These are phyloP conservation scores for Neurospora sp. DNA, from an alignment of 495 filamentous ascomycete species.

Conservation along the genomic window DNA sequence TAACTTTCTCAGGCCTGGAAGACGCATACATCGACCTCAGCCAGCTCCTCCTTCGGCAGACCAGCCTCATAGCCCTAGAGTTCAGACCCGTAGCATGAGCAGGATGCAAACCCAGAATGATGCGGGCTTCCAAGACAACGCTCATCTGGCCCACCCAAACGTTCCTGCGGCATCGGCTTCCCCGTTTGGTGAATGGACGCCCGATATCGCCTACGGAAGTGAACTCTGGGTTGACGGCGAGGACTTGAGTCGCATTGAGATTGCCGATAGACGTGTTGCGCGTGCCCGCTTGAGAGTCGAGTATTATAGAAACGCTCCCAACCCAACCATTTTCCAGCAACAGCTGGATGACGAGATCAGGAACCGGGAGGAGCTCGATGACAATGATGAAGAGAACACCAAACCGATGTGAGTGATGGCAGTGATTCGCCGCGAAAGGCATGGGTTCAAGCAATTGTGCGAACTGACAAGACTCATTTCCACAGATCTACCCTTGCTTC, in stretches of 20 bases:
- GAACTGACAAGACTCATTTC: neutral
- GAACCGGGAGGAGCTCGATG: constrained; percentile 26
- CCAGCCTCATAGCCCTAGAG: neutral
- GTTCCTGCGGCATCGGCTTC: neutral
- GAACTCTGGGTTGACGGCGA: constrained; percentile 22
- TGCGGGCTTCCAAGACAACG: neutral
- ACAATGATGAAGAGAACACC: constrained; percentile 29
- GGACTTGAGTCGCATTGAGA: constrained; percentile 29
- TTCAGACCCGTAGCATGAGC: neutral
- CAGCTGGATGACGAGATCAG: constrained; percentile 22
- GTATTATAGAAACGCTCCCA: constrained; percentile 12
- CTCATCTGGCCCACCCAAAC: neutral
- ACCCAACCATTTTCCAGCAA: constrained; percentile 15
- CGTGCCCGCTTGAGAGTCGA: constrained; percentile 23
- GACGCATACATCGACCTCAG: neutral
- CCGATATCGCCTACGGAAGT: constrained; percentile 13
- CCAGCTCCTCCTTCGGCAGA: neutral
- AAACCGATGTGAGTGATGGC: constrained; percentile 22
- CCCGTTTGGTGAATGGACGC: constrained; percentile 10
- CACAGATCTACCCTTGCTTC: constrained; percentile 13
- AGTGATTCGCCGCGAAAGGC: neutral
- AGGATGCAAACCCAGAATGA: neutral
- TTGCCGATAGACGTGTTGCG: constrained; percentile 29
- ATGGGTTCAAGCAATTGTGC: neutral
- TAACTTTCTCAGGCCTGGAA: neutral